A percentile compares a stretch with the other conserved stretches of the same genome.
phyloP scores from a whole-genome alignment of 192 early-diverging fungal genomes.

The Backusella liffmaniae region DNA sequence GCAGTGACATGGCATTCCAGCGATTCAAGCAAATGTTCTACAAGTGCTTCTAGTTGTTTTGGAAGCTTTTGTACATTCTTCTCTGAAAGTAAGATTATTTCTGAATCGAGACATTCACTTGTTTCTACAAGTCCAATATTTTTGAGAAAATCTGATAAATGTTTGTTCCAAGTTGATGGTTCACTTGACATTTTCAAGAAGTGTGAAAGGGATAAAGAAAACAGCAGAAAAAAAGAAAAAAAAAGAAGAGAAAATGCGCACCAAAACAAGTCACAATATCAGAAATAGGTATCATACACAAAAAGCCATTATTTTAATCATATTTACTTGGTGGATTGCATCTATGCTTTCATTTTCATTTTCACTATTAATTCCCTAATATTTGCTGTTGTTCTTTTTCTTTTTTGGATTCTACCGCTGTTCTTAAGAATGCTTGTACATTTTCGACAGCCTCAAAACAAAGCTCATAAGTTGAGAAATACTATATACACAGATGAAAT shows the following conservation, averaged over 20 bases:
- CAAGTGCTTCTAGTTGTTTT: slow-evolving; percentile 19
- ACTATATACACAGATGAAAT: slow-evolving; percentile 23
- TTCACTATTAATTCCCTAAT: slow-evolving; percentile 1
- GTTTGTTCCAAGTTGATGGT: slow-evolving; percentile 17
- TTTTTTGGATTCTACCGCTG: slow-evolving; percentile 59
- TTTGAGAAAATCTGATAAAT: slow-evolving; percentile 17
- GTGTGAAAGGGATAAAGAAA: not conserved
- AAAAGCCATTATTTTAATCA: not conserved
- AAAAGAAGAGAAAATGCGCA: not conserved
- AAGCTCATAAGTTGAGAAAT: slow-evolving; percentile 37
- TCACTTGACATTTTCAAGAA: slow-evolving; percentile 10
- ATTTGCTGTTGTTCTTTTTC: slow-evolving; percentile 51
- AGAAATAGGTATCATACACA: not conserved
- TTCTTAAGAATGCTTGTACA: slow-evolving; percentile 65
- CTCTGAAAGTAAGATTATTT: slow-evolving; percentile 24
- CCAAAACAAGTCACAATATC: not conserved
- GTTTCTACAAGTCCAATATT: slow-evolving; percentile 31
- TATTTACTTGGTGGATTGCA: not conserved
- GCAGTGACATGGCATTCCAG: slow-evolving; percentile 22
- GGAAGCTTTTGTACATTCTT: slow-evolving; percentile 18
- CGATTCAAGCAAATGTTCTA: slow-evolving; percentile 21
- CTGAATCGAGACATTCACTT: slow-evolving; percentile 23
- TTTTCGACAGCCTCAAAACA: slow-evolving; percentile 42
- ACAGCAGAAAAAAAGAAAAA: not conserved
- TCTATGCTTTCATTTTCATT: not conserved